These are phyloP conservation scores for Cercis canadensis DNA, from an alignment of 306 rosid species.

Conservation along the genomic window DNA sequence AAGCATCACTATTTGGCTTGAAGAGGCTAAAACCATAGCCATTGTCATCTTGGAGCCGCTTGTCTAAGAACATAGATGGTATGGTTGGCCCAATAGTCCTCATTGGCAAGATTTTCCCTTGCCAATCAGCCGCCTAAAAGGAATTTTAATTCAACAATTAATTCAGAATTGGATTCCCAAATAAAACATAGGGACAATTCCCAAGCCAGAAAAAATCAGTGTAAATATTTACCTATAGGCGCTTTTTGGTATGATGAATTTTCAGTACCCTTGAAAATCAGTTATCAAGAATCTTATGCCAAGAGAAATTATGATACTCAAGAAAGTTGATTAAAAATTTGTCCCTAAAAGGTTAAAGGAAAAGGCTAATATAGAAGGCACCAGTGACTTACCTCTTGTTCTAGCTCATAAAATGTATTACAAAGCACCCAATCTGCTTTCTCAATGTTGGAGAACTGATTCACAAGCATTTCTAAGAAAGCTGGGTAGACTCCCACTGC, in stretches of 20 bases:
- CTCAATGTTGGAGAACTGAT: conserved; percentile 35
- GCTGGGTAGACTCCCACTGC: conserved; percentile 1
- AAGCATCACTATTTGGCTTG: conserved; percentile 35
- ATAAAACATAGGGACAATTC: too few species aligned
- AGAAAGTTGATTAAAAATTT: too few species aligned
- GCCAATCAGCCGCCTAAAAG: conserved; percentile 40
- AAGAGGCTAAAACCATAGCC: conserved; percentile 38
- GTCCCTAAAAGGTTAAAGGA: too few species aligned
- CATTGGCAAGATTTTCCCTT: conserved; percentile 43
- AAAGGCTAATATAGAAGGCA: too few species aligned
- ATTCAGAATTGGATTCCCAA: not conserved
- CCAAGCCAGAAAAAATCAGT: too few species aligned
- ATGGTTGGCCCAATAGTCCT: conserved; percentile 52
- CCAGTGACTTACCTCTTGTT: conserved; percentile 26
- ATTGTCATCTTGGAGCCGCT: conserved; percentile 37
- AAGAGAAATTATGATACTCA: too few species aligned
- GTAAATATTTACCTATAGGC: too few species aligned
- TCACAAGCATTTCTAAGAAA: not conserved
- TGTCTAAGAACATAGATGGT: conserved; percentile 49
- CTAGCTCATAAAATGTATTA: conserved; percentile 34
- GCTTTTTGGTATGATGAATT: too few species aligned
- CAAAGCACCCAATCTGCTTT: conserved; percentile 35
- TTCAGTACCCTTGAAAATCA: too few species aligned
- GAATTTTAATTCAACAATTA: not conserved
- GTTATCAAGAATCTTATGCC: too few species aligned